phyloP scores from a whole-genome alignment of 2,329 filamentous ascomycete genomes.

The Phyllosticta capitalensis region DNA sequence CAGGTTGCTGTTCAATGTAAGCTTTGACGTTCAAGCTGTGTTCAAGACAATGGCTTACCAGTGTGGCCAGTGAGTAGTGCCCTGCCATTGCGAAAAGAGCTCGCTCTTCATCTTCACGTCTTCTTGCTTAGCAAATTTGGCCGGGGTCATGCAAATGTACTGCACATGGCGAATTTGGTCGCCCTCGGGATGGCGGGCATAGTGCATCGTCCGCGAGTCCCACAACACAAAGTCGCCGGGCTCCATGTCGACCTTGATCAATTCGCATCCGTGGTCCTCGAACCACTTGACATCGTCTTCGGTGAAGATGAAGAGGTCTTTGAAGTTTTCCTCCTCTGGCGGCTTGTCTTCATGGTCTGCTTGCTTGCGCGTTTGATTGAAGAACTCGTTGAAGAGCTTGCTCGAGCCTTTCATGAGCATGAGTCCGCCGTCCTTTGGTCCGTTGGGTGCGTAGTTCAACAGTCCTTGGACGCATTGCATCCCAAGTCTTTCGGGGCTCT shows the following conservation, averaged over 20 bases:
- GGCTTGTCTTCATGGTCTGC: constrained; percentile 12
- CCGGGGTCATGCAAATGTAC: constrained; percentile 9
- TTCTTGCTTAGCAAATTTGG: constrained; percentile 2
- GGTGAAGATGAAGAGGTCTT: constrained; percentile 36
- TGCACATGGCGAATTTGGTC: constrained; percentile 16
- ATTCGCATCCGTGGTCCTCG: constrained; percentile 28
- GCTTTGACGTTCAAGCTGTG: too few species aligned
- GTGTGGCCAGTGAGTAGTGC: constrained; percentile 6
- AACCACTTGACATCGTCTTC: constrained; percentile 37
- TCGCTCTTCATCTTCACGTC: constrained; percentile 16
- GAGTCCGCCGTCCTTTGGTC: constrained; percentile 39
- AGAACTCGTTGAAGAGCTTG: constrained; percentile 5
- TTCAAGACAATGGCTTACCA: background rate
- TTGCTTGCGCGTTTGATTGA: constrained; percentile 28
- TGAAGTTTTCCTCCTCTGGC: constrained; percentile 21
- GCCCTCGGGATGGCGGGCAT: constrained; percentile 23
- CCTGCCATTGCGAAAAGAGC: constrained; percentile 8
- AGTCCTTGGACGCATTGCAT: constrained; percentile 36
- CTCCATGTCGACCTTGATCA: constrained; percentile 32
- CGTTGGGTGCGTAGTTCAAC: constrained; percentile 36
- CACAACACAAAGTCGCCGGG: constrained; percentile 38
- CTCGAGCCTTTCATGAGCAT: constrained; percentile 37
- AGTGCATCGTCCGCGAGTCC: constrained; percentile 42
- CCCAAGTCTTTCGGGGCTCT: constrained; percentile 33
- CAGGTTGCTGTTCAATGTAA: background rate